A percentile compares a stretch with the other conserved stretches of the same genome.
These are phyloP conservation scores for Mortierella sp. DNA, from an alignment of 371 early-diverging fungal genomes.

Conservation along the genomic window DNA sequence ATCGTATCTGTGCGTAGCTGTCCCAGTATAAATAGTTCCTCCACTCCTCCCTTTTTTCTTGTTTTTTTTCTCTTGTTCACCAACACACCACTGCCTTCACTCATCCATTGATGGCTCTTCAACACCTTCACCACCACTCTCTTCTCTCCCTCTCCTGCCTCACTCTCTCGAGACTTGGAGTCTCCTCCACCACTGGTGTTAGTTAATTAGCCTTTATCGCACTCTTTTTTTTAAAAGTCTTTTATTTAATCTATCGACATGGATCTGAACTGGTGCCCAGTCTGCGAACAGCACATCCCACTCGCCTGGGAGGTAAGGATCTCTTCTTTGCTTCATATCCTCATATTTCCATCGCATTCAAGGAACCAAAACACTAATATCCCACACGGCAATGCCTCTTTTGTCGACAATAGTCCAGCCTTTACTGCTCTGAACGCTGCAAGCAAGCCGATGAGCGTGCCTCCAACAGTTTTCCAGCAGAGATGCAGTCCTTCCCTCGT, in stretches of 20 bases:
- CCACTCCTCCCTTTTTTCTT: not conserved
- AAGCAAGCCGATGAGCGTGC: conserved; percentile 39
- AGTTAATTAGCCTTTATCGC: conserved; percentile 4
- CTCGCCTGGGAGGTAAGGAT: conserved; percentile 53
- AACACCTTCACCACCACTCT: conserved; percentile 14
- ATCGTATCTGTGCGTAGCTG: not conserved
- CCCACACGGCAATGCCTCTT: not conserved
- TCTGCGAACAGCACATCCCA: conserved; percentile 55
- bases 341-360: not conserved
- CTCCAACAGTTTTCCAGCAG: conserved; percentile 20
- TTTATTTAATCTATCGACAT: conserved; percentile 12
- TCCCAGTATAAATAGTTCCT: conserved; percentile 17
- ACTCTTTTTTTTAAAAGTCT: conserved; percentile 2
- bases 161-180: conserved; percentile 20
- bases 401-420: conserved; percentile 21
- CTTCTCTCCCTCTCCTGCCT: conserved; percentile 17
- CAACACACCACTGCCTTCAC: not conserved
- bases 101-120: conserved; percentile 26
- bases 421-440: conserved; percentile 54
- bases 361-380: not conserved
- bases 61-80: conserved; percentile 1
- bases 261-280: conserved; percentile 55
- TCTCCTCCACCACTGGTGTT: conserved; percentile 1
- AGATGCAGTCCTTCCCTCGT: conserved; percentile 37
- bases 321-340: not conserved